These are phyloP conservation scores for Fomitopsis palustris DNA, from an alignment of 1,284 basidiomycete genomes.

Conservation along the genomic window DNA sequence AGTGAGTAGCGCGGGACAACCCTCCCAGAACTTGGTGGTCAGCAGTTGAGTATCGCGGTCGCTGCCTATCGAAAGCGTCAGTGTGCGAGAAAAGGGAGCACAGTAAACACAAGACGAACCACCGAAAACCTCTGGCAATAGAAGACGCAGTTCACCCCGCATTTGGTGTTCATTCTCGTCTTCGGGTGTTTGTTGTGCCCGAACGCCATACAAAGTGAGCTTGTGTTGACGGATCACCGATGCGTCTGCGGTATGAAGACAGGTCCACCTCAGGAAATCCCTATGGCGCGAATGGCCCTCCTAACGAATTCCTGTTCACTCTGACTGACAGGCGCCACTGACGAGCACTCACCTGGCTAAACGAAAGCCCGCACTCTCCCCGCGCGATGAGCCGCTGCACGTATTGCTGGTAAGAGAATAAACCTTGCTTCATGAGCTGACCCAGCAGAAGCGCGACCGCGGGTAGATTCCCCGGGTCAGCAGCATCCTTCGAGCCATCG, in stretches of 20 bases:
- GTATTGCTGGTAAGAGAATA: conserved; percentile 86
- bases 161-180: conserved; percentile 65
- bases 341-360: conserved; percentile 40
- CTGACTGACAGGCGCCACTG: not conserved
- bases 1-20: conserved; percentile 42
- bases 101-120: conserved; percentile 35
- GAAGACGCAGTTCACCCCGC: conserved; percentile 58
- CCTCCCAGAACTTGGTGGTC: conserved; percentile 36
- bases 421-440: conserved; percentile 68
- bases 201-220: conserved; percentile 61
- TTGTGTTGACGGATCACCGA: conserved; percentile 65
- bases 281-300: conserved; percentile 55
- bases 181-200: conserved; percentile 64
- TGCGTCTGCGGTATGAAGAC: conserved; percentile 52
- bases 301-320: conserved; percentile 15
- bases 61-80: conserved; percentile 24
- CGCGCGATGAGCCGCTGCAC: conserved; percentile 83
- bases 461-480: conserved; percentile 53
- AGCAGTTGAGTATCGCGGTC: conserved; percentile 27
- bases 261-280: conserved; percentile 64
- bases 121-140: conserved; percentile 66
- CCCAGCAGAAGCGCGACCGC: conserved; percentile 75
- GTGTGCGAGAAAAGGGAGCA: no score
- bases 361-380: conserved; percentile 62
- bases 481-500: conserved; percentile 62